Evolutionary conservation across 768 basidiomycete genomes (phyloP), one percentile per base, ranked within the genome.

Genomic region (Leccinellum albellum): DNA sequence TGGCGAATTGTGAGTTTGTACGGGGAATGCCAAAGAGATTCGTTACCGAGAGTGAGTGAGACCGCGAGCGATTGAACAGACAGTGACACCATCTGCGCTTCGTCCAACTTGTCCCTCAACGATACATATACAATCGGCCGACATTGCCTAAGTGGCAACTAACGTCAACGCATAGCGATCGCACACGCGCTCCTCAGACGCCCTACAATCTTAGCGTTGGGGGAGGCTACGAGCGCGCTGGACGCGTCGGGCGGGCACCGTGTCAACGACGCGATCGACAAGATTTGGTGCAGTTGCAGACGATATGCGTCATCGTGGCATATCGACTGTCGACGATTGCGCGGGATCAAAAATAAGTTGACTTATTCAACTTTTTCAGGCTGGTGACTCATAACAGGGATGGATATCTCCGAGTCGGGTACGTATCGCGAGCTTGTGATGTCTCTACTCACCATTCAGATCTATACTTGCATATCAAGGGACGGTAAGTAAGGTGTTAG

Each of bases 1-100:
- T 91, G 57, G 96, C 96, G 2, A 97, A 98, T 63, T 98, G 95
- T 72, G 94, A 96, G 65, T 98, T 96, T 67, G 86, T 98, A 6
- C 92, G 93, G 89, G 87, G 89, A 15, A 85, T 98, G 79, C 94
- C 95, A 10, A 79, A 93, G 56, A 94, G 94, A 0, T 96, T 96
- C 64, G 95, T 97, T 63, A 98, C 96, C 1, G 80, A 86, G 64
- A 94, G 94, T 94, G 61, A 64, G 90, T 50, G 44, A n/a, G 44
- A 45, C 1, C 23, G 13, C 15, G 15, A 3, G 2, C 15, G 24
- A 44, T 23, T 0, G 45, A 46, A 26, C 24, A 24, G 21, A 17
- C 12, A 6, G 10, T 32, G n/a, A 50, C 49, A 2, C 9, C 12
- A 10, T 31, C 12, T 31, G 23, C 13, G 5, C 5, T 6, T 6